Evolutionary conservation across 148 eudicot species (phyloP), one percentile per base, ranked within the genome.

Genomic region (Rhododendron simsii): DNA sequence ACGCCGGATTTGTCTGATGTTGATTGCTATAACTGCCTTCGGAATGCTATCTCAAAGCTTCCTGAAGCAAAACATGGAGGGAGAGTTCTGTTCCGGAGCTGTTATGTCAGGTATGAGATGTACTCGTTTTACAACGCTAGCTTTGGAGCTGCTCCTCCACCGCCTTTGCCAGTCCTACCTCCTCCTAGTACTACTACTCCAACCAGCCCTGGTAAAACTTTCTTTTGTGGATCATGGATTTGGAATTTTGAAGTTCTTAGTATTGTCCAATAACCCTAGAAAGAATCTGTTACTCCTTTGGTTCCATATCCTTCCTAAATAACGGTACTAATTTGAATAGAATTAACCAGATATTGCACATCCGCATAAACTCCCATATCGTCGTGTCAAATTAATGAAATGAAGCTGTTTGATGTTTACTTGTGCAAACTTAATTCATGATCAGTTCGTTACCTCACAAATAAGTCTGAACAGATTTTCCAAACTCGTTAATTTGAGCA

Each of bases 1-100:
- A 51, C 61, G 61, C 61, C 61, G 21, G 61, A 55, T 53, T 55
- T 91, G 41, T 73, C 88, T 0, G 9, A 41, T 21, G 30, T 35
- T 0, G 87, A 80, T 2, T 91, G 93, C 57, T 35, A 18, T 33
- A 0, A 5, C 7, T 91, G 93, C 81, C 53, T 90, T n/a, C 57
- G 33, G 13, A 5, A 6, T 33, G 84, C 84, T n/a, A 48, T 67
- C 12, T 20, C 45, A 2, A 9, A 7, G n/a, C 6, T 87, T 1
- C 86, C 86, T 26, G 33, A 26, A 37, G 80, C 61, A 2, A 77
- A 37, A 53, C 41, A 26, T 83, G 88, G 71, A 1, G 74, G 85
- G 21, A 53, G 44, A 30, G 26, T 51, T 57, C 28, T 81, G 20
- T 51, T 30, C 16, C 67, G 37, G 7, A 82, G 76, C n/a, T 82